Evolutionary conservation across 2,329 filamentous ascomycete species (phyloP).

Genomic region (Nectriaceae sp.): DNA sequence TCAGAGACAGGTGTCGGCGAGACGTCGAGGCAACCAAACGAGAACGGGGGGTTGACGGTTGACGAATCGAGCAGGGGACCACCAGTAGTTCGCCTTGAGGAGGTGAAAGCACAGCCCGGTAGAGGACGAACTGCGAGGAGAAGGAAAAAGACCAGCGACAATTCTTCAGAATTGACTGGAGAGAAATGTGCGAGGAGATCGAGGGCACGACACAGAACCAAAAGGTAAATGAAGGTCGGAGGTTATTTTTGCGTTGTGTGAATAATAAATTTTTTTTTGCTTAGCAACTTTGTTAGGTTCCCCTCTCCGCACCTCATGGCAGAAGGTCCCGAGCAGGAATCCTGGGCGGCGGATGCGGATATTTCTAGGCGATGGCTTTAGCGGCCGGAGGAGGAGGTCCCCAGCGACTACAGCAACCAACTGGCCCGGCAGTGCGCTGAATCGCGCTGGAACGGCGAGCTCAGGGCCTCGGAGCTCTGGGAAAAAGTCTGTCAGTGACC

Average conservation of each 20-base stretch:
- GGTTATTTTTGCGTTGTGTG: constrained; percentile 42
- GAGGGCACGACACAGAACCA: constrained; percentile 30
- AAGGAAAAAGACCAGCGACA: constrained; percentile 21
- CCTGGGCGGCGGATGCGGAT: neutral
- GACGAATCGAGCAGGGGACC: neutral
- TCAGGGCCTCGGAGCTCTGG: no score
- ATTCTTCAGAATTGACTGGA: constrained; percentile 33
- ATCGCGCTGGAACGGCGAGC: constrained; percentile 11
- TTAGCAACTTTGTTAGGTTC: no score
- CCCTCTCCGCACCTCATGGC: constrained; percentile 19
- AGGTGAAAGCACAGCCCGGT: constrained; percentile 19
- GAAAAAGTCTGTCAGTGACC: no score
- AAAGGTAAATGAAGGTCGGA: constrained; percentile 32
- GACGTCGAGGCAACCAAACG: constrained; percentile 9
- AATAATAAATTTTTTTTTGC: constrained; percentile 45
- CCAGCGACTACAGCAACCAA: constrained; percentile 1
- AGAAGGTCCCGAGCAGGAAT: neutral
- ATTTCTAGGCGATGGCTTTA: constrained; percentile 17
- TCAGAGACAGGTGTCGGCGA: neutral
- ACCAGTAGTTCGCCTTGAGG: constrained; percentile 14
- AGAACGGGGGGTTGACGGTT: constrained; percentile 8
- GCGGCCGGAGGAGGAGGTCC: constrained; percentile 14
- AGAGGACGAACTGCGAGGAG: constrained; percentile 12
- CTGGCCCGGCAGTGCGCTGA: constrained; percentile 2
- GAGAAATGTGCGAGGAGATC: constrained; percentile 28